phyloP scores from a whole-genome alignment of 164 flowering plant genomes.

The Protea cynaroides region DNA sequence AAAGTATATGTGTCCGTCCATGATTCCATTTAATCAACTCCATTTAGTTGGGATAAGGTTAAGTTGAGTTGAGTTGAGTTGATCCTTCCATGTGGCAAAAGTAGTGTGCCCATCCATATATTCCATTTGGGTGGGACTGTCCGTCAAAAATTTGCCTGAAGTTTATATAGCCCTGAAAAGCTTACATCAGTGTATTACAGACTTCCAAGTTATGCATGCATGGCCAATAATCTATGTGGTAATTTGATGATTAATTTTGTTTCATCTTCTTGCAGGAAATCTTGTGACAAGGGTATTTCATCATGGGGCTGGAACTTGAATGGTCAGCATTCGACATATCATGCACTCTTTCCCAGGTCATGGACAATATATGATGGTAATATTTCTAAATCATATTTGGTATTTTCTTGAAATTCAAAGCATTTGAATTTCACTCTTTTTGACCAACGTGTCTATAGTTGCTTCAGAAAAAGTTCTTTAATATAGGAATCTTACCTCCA shows the following conservation, averaged over 20 bases:
- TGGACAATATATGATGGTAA: slow-evolving; percentile 98
- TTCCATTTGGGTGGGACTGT: too few species aligned
- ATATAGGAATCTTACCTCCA: slow-evolving; percentile 18
- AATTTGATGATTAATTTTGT: background rate
- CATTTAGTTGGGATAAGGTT: too few species aligned
- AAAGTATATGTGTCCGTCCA: too few species aligned
- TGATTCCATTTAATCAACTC: too few species aligned
- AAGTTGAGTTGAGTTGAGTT: too few species aligned
- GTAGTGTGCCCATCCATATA: too few species aligned
- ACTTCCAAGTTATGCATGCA: too few species aligned
- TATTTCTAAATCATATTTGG: background rate
- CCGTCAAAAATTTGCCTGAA: too few species aligned
- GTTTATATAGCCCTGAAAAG: too few species aligned
- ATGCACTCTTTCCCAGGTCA: slow-evolving; percentile 95
- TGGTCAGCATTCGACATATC: slow-evolving; percentile 98
- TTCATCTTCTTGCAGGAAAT: slow-evolving; percentile 44
- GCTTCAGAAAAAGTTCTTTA: background rate
- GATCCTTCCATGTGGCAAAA: too few species aligned
- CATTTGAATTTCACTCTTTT: background rate
- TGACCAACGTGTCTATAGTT: too few species aligned
- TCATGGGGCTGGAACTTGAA: slow-evolving; percentile 98
- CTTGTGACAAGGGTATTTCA: slow-evolving; percentile 74
- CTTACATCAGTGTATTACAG: too few species aligned
- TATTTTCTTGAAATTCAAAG: background rate
- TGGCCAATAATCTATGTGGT: background rate